Evolutionary conservation across 495 filamentous ascomycete genomes (phyloP), one percentile per base, ranked within the genome.

Genomic region (Aspergillus diversus): DNA sequence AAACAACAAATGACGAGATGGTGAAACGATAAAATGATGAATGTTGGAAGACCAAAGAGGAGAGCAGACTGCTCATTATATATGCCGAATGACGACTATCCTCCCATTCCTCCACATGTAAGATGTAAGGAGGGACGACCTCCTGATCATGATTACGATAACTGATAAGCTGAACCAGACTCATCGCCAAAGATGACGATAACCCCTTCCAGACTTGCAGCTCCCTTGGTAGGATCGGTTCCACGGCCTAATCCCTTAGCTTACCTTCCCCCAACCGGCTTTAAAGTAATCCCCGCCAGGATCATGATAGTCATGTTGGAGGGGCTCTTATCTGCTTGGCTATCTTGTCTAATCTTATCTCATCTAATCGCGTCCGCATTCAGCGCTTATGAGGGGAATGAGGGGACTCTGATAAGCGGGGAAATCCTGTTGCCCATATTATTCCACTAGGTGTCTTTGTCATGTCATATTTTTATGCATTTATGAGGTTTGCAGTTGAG

Each of bases 321-420:
- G 9, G 52, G 31, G 33, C 42, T 49, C 42, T 32, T 49, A 33
- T 49, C 31, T 12, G 32, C 27, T 58, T 49, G 27, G 48, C 6
- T 7, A 33, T 57, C 47, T 47, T 57, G 47, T 58, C 46, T 57
- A 43, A 57, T 57, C 55, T 57, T 57, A 57, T 57, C 55, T 57
- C 17, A 55, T 37, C 32, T 55, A n/a, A 55, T 34, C 52, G 16
- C 5, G 31, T 33, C 16, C 27, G 16, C 16, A 17, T 50, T 27
- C n/a, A 50, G 16, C 16, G 21, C 21, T 27, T 2, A 27, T 27
- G 21, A 27, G 21, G 21, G 21, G 21, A 27, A 27, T 27, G 21
- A 27, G 21, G 21, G 21, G 21, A 7, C 27, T 5, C 2, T 50
- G 47, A 50, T 50, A 43, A 43, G 39, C 39, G 39, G 11, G 39